Conservation (phyloP, 805 yeast species). For the Candida jianshihensis region DNA sequence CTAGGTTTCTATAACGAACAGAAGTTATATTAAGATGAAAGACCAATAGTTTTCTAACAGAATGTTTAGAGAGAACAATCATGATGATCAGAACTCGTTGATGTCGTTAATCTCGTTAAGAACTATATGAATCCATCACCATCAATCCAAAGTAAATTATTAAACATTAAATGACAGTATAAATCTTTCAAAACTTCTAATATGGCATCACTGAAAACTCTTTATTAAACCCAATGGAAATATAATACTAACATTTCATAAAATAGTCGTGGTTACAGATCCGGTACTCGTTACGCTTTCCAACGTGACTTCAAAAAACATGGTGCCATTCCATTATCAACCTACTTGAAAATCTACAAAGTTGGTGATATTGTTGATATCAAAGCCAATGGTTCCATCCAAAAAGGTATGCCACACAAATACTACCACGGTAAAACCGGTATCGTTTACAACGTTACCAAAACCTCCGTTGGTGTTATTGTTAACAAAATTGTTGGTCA, state of each 20-base stretch:
- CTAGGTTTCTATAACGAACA: too few species aligned
- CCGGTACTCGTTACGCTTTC: constrained; percentile 99
- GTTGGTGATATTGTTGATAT: constrained; percentile 99
- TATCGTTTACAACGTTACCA: constrained; percentile 98
- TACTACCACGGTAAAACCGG: constrained; percentile 99
- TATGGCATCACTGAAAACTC: too few species aligned
- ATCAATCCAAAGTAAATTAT: too few species aligned
- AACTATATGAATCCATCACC: too few species aligned
- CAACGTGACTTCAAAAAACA: constrained; percentile 97
- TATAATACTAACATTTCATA: constrained; percentile 9
- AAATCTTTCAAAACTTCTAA: too few species aligned
- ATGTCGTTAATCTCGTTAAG: too few species aligned
- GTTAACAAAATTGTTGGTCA: constrained; percentile 97
- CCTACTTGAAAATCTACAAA: constrained; percentile 96
- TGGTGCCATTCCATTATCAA: constrained; percentile 90
- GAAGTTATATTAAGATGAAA: too few species aligned
- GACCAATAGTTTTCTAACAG: too few species aligned
- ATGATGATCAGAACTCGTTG: too few species aligned
- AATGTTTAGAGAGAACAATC: too few species aligned
- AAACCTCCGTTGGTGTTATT: constrained; percentile 96
- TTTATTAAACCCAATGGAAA: too few species aligned
- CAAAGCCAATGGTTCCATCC: constrained; percentile 98
- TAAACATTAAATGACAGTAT: too few species aligned
- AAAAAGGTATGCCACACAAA: constrained; percentile 99
- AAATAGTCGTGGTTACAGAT: constrained; percentile 94